These are phyloP conservation scores for Thymus quinquecostatus DNA, from an alignment of 257 asterid genomes.

Conservation along the genomic window DNA sequence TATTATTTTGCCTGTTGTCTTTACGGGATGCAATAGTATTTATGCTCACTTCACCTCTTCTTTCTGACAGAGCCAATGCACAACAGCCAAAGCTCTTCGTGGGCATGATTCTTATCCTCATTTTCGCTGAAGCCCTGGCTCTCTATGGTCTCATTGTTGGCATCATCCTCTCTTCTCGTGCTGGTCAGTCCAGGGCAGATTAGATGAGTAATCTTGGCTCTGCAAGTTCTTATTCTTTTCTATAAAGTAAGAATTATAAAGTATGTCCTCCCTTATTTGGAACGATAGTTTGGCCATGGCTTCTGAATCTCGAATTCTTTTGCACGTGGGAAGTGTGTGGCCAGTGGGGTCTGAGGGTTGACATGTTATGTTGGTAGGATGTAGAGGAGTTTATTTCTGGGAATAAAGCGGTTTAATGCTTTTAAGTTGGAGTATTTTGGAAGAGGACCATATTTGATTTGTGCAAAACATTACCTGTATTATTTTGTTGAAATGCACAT, in stretches of 20 bases:
- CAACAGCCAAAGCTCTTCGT: conserved; percentile 70
- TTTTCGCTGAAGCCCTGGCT: conserved; percentile 62
- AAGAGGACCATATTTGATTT: conserved; percentile 36
- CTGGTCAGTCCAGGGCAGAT: conserved; percentile 70
- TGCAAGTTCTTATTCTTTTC: conserved; percentile 22
- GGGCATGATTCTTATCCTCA: conserved; percentile 64
- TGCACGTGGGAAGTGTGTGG: conserved; percentile 32
- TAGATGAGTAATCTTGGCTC: conserved; percentile 32
- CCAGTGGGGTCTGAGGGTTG: conserved; percentile 32
- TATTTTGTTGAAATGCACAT: conserved; percentile 15
- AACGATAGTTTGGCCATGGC: conserved; percentile 21
- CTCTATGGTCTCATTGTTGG: conserved; percentile 68
- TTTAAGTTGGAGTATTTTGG: conserved; percentile 21
- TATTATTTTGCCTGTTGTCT: not conserved
- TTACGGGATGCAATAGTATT: not conserved
- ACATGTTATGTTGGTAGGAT: conserved; percentile 37
- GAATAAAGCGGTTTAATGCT: conserved; percentile 32
- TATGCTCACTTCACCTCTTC: conserved; percentile 14
- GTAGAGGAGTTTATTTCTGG: conserved; percentile 35
- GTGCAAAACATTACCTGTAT: conserved; percentile 32
- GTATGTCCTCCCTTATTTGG: conserved; percentile 30
- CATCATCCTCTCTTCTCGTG: conserved; percentile 68
- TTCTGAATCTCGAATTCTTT: conserved; percentile 23
- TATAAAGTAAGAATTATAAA: conserved; percentile 19
- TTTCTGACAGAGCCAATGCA: conserved; percentile 54